Evolutionary conservation across 768 basidiomycete species (phyloP).

Genomic region (Leccinum rimulosum): DNA sequence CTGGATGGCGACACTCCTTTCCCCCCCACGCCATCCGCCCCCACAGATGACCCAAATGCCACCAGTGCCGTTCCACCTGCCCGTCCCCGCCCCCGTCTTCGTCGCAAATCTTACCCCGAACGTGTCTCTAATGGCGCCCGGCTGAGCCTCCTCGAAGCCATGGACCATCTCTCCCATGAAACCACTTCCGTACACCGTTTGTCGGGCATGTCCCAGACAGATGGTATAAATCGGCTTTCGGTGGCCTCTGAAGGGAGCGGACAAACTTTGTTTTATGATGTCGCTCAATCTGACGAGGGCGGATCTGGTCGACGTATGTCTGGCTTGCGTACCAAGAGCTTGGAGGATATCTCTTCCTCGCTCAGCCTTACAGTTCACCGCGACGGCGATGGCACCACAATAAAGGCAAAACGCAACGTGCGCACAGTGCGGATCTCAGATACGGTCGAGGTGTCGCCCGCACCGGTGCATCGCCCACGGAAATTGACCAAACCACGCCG

Average conservation of each 20-base stretch:
- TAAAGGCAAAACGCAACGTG: conserved; percentile 18
- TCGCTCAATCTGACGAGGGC: conserved; percentile 10
- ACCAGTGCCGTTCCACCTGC: conserved; percentile 1
- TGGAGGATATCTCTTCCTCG: conserved; percentile 23
- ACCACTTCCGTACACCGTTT: background rate
- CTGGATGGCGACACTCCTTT: conserved; percentile 16
- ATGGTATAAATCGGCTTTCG: conserved; percentile 21
- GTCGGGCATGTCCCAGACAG: conserved; percentile 6
- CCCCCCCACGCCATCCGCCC: background rate
- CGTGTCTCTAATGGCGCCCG: conserved; percentile 20
- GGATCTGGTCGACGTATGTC: background rate
- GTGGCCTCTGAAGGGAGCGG: conserved; percentile 24
- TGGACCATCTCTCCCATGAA: conserved; percentile 27
- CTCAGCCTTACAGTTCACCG: conserved; percentile 12
- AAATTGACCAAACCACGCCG: conserved; percentile 25
- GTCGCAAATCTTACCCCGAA: conserved; percentile 26
- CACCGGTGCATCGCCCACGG: conserved; percentile 14
- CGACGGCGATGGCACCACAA: background rate
- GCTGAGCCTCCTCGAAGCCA: conserved; percentile 28
- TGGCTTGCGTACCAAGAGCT: conserved; percentile 19
- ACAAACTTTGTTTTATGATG: conserved; percentile 27
- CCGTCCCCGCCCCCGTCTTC: conserved; percentile 15
- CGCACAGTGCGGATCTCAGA: conserved; percentile 27
- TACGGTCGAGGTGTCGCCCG: conserved; percentile 19
- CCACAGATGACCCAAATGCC: background rate